Percentiles rank a stretch among this genome's conserved stretches.
These are phyloP conservation scores for Suillus luteus DNA, from an alignment of 768 basidiomycete species.

Conservation along the genomic window DNA sequence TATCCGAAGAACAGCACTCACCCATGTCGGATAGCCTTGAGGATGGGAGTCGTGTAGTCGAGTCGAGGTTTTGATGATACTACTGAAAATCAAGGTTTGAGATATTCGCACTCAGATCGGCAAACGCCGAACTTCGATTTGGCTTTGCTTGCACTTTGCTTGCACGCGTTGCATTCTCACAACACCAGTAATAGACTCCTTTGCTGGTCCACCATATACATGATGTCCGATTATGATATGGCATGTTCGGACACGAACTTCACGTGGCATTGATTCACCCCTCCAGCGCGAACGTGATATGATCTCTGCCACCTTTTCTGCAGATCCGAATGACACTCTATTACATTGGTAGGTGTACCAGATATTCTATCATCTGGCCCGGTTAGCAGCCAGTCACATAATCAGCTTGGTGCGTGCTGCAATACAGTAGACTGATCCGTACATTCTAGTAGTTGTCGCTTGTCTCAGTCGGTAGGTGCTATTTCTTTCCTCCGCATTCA, in stretches of 20 bases:
- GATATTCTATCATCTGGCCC: not conserved
- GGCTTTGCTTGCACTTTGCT: slow-evolving; percentile 2
- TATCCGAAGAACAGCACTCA: slow-evolving; percentile 44
- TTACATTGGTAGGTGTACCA: not conserved
- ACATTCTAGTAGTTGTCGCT: not conserved
- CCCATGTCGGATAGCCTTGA: slow-evolving; percentile 81
- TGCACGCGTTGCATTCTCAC: not conserved
- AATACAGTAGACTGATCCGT: not conserved
- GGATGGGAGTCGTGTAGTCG: slow-evolving; percentile 51
- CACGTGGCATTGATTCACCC: not conserved
- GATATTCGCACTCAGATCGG: slow-evolving; percentile 32
- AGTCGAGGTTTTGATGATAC: slow-evolving; percentile 57
- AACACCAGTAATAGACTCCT: not conserved
- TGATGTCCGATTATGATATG: not conserved
- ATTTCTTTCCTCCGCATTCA: not conserved
- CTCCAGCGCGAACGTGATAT: not conserved
- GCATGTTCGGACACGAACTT: not conserved
- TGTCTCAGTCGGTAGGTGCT: not conserved
- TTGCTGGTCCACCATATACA: not conserved
- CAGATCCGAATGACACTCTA: not conserved
- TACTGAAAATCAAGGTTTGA: slow-evolving; percentile 40
- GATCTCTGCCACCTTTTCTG: not conserved
- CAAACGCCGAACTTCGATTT: slow-evolving; percentile 27
- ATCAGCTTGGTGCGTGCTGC: not conserved
- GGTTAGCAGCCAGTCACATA: not conserved